A percentile compares a stretch with the other conserved stretches of the same genome.
These are phyloP conservation scores for Aleurites moluccanus DNA, from an alignment of 441 rosid species.

Conservation along the genomic window DNA sequence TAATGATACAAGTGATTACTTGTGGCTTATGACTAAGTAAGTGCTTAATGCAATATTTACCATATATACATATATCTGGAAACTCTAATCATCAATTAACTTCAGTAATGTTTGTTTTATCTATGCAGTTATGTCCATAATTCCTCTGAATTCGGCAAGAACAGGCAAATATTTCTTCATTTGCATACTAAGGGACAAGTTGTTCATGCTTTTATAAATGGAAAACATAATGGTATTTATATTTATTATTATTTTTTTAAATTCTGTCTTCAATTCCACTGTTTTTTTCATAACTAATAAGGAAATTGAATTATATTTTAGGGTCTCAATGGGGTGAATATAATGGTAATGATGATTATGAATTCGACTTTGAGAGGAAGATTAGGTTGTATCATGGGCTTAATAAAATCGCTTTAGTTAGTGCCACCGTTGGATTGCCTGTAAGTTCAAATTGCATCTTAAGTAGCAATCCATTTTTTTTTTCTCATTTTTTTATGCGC, in stretches of 20 bases:
- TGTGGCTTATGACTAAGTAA: constrained; percentile 74
- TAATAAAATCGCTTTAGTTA: constrained; percentile 50
- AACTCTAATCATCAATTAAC: too few species aligned
- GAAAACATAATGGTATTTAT: constrained; percentile 44
- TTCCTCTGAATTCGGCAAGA: constrained; percentile 27
- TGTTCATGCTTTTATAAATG: constrained; percentile 56
- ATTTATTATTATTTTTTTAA: too few species aligned
- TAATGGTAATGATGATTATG: constrained; percentile 12
- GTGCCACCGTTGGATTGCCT: constrained; percentile 54
- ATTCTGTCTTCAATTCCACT: too few species aligned
- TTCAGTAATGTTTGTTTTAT: background rate
- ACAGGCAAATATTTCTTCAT: constrained; percentile 35
- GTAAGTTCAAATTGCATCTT: too few species aligned
- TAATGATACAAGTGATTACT: constrained; percentile 54
- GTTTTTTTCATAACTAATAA: background rate
- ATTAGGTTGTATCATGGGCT: constrained; percentile 40
- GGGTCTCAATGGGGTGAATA: constrained; percentile 13
- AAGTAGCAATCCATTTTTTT: too few species aligned
- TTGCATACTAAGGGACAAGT: constrained; percentile 51
- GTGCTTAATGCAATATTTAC: too few species aligned
- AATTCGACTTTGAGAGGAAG: constrained; percentile 35
- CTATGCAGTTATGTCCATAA: background rate
- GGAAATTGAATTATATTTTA: background rate
- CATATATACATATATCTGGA: too few species aligned
- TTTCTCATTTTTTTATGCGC: too few species aligned